A percentile compares a stretch with the other conserved stretches of the same genome.
Evolutionary conservation across 2,329 filamentous ascomycete species (phyloP).

Genomic region (Exserohilum turcica): DNA sequence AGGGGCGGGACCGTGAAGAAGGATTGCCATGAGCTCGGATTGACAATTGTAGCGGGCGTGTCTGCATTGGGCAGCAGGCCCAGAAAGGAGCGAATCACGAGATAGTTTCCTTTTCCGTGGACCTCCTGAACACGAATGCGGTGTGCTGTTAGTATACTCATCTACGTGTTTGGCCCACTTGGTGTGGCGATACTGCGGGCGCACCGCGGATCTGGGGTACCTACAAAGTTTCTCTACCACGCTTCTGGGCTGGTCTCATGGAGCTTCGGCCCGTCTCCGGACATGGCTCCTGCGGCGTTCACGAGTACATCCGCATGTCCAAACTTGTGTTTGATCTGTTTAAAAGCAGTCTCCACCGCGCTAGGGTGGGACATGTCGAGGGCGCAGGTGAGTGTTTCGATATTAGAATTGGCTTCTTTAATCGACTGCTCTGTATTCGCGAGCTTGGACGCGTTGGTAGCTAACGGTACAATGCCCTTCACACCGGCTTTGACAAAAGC

Average conservation of each 20-base stretch:
- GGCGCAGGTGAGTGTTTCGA: slow-evolving; percentile 37
- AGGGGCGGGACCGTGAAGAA: slow-evolving; percentile 16
- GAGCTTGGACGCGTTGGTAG: slow-evolving; percentile 35
- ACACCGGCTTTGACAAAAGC: slow-evolving; percentile 44
- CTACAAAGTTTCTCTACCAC: slow-evolving; percentile 29
- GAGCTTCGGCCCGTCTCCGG: slow-evolving; percentile 17
- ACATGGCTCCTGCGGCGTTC: slow-evolving; percentile 22
- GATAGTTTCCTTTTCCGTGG: slow-evolving; percentile 43
- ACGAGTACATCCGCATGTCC: slow-evolving; percentile 27
- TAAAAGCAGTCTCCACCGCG: slow-evolving; percentile 22
- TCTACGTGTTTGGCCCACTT: neutral
- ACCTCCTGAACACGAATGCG: slow-evolving; percentile 30
- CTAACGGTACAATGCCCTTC: slow-evolving; percentile 43
- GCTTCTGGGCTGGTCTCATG: slow-evolving; percentile 21
- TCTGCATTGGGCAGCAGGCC: slow-evolving; percentile 21
- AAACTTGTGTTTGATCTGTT: slow-evolving; percentile 20
- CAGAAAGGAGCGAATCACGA: slow-evolving; percentile 41
- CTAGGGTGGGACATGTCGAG: slow-evolving; percentile 35
- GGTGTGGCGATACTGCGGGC: neutral
- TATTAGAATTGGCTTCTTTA: slow-evolving; percentile 31
- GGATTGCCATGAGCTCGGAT: slow-evolving; percentile 14
- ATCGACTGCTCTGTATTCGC: slow-evolving; percentile 28
- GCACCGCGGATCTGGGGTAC: neutral
- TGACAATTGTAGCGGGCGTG: slow-evolving; percentile 29
- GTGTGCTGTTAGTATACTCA: too few relatives aligned